Conservation (phyloP, 108 stramenopile species). For the Fistulifera pelliculosa region DNA sequence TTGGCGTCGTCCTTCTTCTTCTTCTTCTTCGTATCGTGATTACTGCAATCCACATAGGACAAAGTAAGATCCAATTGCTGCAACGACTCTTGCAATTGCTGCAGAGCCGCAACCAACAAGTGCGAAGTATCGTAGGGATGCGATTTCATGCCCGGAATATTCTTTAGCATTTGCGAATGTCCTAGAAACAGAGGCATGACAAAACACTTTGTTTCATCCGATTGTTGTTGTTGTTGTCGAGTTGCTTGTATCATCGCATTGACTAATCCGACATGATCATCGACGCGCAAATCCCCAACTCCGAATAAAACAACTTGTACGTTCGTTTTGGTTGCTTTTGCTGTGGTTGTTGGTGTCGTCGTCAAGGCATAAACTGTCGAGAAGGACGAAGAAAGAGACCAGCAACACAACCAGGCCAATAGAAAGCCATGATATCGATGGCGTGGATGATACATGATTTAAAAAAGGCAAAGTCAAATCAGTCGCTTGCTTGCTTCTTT, state of each 20-base stretch:
- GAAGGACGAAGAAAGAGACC: no score
- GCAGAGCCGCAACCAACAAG: constrained; percentile 14
- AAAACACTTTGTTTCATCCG: neutral
- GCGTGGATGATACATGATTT: no score
- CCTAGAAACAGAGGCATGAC: constrained; percentile 31
- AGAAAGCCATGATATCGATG: no score
- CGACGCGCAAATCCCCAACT: constrained; percentile 37
- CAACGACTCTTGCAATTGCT: constrained; percentile 12
- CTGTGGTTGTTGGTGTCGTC: no score
- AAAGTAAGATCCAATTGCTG: constrained; percentile 12
- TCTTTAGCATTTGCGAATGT: constrained; percentile 16
- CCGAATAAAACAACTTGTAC: constrained; percentile 42
- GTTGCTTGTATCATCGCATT: constrained; percentile 10
- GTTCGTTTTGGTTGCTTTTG: neutral
- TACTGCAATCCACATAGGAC: constrained; percentile 13
- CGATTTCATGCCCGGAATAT: constrained; percentile 25
- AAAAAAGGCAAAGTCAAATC: no score
- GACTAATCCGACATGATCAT: constrained; percentile 34
- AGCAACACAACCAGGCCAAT: no score
- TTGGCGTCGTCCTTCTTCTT: no score
- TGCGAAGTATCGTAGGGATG: constrained; percentile 32
- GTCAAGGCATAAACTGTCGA: no score
- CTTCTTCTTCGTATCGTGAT: no score
- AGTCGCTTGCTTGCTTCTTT: no score
- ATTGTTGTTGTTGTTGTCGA: neutral